Evolutionary conservation across 1,139 yeast species (phyloP), one percentile per base, ranked within the genome.

Genomic region (Candida mesenterica): DNA sequence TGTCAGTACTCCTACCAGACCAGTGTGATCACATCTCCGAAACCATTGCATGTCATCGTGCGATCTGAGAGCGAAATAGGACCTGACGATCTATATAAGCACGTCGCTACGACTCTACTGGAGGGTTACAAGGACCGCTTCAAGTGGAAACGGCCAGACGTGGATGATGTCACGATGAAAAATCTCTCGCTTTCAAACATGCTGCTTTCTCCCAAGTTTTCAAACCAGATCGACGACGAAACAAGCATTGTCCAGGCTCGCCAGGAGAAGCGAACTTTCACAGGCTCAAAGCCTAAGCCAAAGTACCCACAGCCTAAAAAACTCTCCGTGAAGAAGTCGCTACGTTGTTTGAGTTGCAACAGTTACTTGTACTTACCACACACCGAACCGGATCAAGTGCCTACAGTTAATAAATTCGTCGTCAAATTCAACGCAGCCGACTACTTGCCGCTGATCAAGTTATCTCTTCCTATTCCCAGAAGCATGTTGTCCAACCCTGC

Each of bases 401-500:
- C 68, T 3, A 54, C 61, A 4, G 40, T 55, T 44, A 54, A 59
- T 40, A 67, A 66, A 37, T 57, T 55, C 37, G 36, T 46, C 10
- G 48, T 50, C 15, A 60, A 57, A 39, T 64, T 60, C 49, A 56
- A 59, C 39, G 72, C 72, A 3, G 44, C 57, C 9, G 73, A 68
- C 26, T 56, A 50, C 20, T 32, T 66, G 35, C 74, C 74, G 3
- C 37, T 48, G 3, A 34, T 63, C 2, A 48, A 46, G 10, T 38
- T 50, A 1, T 36, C 20, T 34, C 38, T 14, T 24, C 49, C 24
- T 38, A 38, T 12, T 36, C 33, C 30, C 31, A 26, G 38, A 30
- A 31, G 17, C 19, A 36, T 31, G 17, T 18, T 23, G 12, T 24
- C 26, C 5, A 26, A 32, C n/a, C 10, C 31, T 5, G 18, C 30